phyloP scores from a whole-genome alignment of 139 green algal species.

The Zygnema cylindricum region DNA sequence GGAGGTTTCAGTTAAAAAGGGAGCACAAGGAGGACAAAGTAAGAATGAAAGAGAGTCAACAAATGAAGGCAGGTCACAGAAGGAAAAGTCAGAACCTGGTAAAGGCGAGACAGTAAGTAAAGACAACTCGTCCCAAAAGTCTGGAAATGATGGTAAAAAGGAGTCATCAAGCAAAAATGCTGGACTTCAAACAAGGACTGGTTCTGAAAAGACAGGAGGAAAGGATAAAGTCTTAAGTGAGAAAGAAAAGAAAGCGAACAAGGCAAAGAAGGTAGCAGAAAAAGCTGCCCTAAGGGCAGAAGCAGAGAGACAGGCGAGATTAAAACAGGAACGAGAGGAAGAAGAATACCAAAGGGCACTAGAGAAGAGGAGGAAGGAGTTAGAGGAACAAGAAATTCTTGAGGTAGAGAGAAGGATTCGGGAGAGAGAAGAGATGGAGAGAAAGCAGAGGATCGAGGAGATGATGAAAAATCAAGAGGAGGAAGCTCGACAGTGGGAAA shows the following conservation, averaged over 20 bases:
- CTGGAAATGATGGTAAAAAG: too few species aligned
- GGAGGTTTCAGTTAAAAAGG: neutral
- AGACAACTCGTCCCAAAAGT: neutral
- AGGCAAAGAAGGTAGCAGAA: neutral
- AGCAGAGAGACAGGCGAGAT: neutral
- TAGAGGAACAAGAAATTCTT: neutral
- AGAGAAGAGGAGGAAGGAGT: neutral
- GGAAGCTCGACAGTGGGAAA: neutral
- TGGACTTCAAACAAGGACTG: too few species aligned
- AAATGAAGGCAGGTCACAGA: too few species aligned
- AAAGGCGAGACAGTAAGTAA: neutral
- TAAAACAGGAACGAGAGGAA: neutral
- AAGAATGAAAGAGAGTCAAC: too few species aligned
- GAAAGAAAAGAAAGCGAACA: neutral
- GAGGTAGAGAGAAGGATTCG: neutral
- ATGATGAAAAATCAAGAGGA: neutral
- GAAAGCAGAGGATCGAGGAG: neutral
- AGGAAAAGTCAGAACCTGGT: neutral
- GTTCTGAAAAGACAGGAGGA: too few species aligned
- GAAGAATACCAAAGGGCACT: neutral
- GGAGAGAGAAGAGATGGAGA: neutral
- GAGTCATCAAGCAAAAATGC: too few species aligned
- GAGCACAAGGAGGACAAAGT: too few species aligned
- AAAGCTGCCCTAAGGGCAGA: neutral
- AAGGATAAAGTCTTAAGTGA: neutral